Conservation (phyloP, 768 basidiomycete genomes). For the Tricholoma flavovirens region DNA sequence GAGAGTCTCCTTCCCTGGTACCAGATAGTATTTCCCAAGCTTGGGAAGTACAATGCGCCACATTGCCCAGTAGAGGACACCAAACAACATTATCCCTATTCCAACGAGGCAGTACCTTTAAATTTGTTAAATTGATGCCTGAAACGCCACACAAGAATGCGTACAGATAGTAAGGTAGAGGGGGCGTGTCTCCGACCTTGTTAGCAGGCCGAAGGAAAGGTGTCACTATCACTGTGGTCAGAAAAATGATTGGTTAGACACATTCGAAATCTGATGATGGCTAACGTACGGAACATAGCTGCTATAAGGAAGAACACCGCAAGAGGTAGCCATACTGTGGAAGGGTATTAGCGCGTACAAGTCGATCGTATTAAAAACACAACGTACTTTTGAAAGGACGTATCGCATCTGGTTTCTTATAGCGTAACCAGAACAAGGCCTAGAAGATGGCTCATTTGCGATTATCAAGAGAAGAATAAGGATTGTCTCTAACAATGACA, state of each 20-base stretch:
- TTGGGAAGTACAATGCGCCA: neutral
- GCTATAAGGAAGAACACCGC: neutral
- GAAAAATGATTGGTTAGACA: neutral
- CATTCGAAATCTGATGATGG: neutral
- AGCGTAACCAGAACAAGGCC: slow-evolving; percentile 55
- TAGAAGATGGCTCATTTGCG: slow-evolving; percentile 8
- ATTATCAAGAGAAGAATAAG: neutral
- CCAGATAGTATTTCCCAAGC: neutral
- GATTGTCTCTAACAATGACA: neutral
- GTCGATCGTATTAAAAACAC: neutral
- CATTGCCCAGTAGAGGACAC: neutral
- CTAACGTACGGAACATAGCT: neutral
- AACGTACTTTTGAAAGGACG: slow-evolving; percentile 49
- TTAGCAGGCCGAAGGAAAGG: slow-evolving; percentile 53
- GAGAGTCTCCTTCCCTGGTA: neutral
- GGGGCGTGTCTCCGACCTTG: slow-evolving; percentile 55
- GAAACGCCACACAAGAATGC: neutral
- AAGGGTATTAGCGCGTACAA: neutral
- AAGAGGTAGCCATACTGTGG: neutral
- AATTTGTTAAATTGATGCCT: neutral
- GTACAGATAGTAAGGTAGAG: slow-evolving; percentile 53
- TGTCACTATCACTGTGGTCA: slow-evolving; percentile 40
- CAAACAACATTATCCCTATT: neutral
- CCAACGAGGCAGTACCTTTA: neutral
- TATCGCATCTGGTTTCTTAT: slow-evolving; percentile 37